These are phyloP conservation scores for Phaeosphaeriaceae sp. DNA, from an alignment of 2,329 filamentous ascomycete genomes.

Conservation along the genomic window DNA sequence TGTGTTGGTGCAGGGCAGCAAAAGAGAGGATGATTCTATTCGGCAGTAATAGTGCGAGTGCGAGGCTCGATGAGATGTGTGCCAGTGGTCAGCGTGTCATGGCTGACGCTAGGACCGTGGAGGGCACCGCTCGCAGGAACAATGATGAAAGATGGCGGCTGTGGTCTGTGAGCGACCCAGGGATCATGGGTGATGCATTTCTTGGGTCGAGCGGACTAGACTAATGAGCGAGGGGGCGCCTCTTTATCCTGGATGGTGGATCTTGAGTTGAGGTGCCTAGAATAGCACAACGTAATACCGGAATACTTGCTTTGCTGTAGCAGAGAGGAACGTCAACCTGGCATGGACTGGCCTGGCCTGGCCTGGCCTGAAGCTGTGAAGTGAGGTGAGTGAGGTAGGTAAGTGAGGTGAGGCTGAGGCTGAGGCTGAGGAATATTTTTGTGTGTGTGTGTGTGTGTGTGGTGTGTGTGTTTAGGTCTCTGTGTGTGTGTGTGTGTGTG, in stretches of 20 bases:
- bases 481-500: too few relatives aligned
- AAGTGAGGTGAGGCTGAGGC: too few relatives aligned
- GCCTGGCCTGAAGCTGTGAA: too few relatives aligned
- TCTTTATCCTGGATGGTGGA: conserved; percentile 19
- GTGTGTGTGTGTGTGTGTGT: too few relatives aligned
- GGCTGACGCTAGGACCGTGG: conserved; percentile 40
- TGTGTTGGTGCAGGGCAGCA: conserved; percentile 28
- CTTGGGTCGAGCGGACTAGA: conserved; percentile 11
- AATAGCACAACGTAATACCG: conserved; percentile 10
- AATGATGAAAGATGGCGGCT: conserved; percentile 35
- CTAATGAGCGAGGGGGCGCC: conserved; percentile 30
- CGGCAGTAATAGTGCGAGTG: conserved; percentile 35
- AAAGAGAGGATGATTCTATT: conserved; percentile 39
- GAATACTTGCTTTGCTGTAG: conserved; percentile 6
- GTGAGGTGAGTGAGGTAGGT: too few relatives aligned
- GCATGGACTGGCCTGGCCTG: neutral
- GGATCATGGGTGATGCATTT: conserved; percentile 25
- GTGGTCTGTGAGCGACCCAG: conserved; percentile 35
- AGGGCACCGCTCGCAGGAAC: conserved; percentile 32
- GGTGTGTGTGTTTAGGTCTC: too few relatives aligned
- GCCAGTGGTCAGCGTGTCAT: conserved; percentile 30
- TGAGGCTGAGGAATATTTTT: too few relatives aligned
- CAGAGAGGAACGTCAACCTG: conserved; percentile 12
- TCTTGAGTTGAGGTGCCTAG: conserved; percentile 19
- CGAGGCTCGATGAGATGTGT: conserved; percentile 31